Evolutionary conservation across 306 rosid genomes (phyloP), one percentile per base, ranked within the genome.

Genomic region (Gynostemma pentaphyllum): DNA sequence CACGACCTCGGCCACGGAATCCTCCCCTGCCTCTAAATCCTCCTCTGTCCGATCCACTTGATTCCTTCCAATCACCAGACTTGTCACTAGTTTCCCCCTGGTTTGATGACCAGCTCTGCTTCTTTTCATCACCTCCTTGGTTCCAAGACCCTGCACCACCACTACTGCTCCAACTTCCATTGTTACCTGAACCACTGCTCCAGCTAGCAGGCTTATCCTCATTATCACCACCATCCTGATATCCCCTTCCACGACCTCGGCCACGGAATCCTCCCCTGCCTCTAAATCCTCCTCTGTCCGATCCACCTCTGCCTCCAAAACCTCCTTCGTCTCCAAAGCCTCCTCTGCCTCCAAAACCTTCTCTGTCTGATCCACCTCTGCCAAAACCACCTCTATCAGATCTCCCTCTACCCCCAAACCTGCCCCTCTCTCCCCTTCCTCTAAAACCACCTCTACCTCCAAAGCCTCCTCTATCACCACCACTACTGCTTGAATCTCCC

Each of bases 1-100:
- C 96, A n/a, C 79, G 76, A 60, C 87, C 94, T 29, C 96, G 61
- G 59, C 88, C n/a, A n/a, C n/a, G n/a, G n/a, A n/a, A n/a, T n/a
- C n/a, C n/a, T n/a, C n/a, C n/a, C n/a, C n/a, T n/a, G n/a, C n/a
- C 85, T 11, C 86, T 79, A 45, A 60, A 80, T 52, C 83, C 82
- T 15, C 76, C 76, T 68, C 80, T 47, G 14, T 72, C 83, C 24
- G 83, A 81, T 50, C 49, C 76, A 7, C 62, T 32, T 15, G 64
- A 39, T 75, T 65, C 73, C 52, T 55, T 68, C 70, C 75, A 71
- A 16, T 82, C 70, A 42, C 64, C 54, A 64, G 68, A 16, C 45
- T 23, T 46, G 53, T 77, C 72, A 46, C 62, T 63, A 49, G 73
- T 62, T 74, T 48, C 74, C 28, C 69, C 72, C 29, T 29, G 51